phyloP scores from a whole-genome alignment of 2,329 filamentous ascomycete species.

The Xylaria sp. region DNA sequence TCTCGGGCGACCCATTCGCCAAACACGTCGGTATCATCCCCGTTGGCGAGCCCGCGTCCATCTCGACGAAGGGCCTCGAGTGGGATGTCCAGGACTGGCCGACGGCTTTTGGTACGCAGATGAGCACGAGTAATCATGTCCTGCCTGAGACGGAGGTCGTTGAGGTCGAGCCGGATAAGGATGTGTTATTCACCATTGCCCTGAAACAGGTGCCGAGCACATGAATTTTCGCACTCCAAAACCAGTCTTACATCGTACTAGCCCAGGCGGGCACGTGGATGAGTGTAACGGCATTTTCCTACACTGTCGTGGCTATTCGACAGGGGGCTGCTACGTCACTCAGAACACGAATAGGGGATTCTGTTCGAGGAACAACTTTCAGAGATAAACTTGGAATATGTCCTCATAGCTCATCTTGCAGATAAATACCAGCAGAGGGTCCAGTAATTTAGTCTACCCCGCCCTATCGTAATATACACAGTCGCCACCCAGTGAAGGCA shows the following conservation, averaged over 20 bases:
- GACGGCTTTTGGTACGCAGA: constrained; percentile 72
- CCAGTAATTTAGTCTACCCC: background rate
- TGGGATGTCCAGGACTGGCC: constrained; percentile 90
- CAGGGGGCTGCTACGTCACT: too few relatives aligned
- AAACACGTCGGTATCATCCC: constrained; percentile 88
- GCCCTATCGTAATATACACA: background rate
- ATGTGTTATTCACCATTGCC: constrained; percentile 78
- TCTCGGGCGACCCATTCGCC: constrained; percentile 60
- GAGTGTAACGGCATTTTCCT: too few relatives aligned
- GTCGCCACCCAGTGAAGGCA: background rate
- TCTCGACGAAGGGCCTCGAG: constrained; percentile 80
- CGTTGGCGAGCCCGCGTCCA: constrained; percentile 75
- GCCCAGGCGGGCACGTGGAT: background rate
- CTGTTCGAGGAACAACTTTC: too few relatives aligned
- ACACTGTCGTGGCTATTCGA: too few relatives aligned
- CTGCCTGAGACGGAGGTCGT: constrained; percentile 62
- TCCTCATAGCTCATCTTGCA: background rate
- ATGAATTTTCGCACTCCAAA: background rate
- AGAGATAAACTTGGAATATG: background rate
- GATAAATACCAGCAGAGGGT: background rate
- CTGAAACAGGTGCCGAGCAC: constrained; percentile 44
- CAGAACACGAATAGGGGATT: background rate
- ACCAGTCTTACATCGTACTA: background rate
- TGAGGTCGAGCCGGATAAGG: constrained; percentile 64
- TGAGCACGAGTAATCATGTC: constrained; percentile 85